These are phyloP conservation scores for Micractinium conductrix DNA, from an alignment of 139 green algal species.

Conservation along the genomic window DNA sequence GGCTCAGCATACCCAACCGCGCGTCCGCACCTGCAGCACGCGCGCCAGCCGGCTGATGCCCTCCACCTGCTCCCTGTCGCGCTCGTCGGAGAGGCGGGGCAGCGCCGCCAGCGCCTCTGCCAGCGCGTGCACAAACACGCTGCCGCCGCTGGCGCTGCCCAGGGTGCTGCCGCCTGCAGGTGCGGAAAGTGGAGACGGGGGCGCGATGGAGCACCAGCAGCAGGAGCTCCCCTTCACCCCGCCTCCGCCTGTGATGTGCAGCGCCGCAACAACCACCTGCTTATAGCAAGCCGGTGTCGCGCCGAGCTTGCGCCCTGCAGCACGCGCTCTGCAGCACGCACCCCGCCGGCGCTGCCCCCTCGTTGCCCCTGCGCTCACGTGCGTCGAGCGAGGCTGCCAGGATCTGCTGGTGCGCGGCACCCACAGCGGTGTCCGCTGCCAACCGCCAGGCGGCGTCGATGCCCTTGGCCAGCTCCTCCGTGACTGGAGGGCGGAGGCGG, in stretches of 20 bases:
- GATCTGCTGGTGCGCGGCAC: slow-evolving; percentile 10
- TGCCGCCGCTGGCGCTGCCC: slow-evolving; percentile 17
- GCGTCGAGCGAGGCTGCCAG: neutral
- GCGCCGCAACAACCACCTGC: too few species aligned
- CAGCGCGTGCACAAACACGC: slow-evolving; percentile 25
- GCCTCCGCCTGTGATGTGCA: too few species aligned
- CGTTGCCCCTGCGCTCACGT: too few species aligned
- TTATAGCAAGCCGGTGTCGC: too few species aligned
- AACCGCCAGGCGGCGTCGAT: slow-evolving; percentile 77
- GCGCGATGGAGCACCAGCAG: neutral
- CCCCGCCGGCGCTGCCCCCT: too few species aligned
- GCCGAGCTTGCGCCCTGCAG: too few species aligned
- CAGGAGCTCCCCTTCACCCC: too few species aligned
- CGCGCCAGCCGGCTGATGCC: slow-evolving; percentile 45
- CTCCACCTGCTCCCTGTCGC: slow-evolving; percentile 51
- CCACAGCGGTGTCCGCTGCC: slow-evolving; percentile 56
- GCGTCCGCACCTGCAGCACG: slow-evolving; percentile 36
- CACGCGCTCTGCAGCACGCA: too few species aligned
- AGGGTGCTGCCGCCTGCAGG: neutral
- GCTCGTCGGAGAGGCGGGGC: slow-evolving; percentile 45
- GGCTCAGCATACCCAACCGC: neutral
- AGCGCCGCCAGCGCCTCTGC: slow-evolving; percentile 47
- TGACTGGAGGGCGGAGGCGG: slow-evolving; percentile 36
- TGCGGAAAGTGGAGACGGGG: neutral
- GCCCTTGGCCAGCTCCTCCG: slow-evolving; percentile 88